phyloP scores from a whole-genome alignment of 2,329 filamentous ascomycete species.

The Aspergillus sp. region DNA sequence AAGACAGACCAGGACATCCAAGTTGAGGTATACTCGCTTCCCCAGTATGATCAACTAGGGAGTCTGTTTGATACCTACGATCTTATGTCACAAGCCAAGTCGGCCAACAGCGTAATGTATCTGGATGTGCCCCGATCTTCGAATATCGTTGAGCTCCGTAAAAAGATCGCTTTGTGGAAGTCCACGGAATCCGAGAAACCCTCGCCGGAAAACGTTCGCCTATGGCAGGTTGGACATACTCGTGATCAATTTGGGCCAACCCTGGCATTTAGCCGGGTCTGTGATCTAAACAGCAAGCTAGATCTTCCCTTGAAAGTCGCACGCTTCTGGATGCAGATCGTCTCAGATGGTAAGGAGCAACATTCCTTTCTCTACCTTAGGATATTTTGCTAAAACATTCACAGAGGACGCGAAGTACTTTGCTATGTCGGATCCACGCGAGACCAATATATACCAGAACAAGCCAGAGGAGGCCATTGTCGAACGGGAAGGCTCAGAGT shows the following conservation, averaged over 20 bases:
- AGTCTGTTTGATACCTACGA: constrained; percentile 42
- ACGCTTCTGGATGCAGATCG: constrained; percentile 36
- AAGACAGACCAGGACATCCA: constrained; percentile 21
- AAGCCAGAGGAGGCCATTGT: constrained; percentile 26
- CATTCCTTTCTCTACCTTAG: neutral
- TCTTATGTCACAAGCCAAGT: constrained; percentile 35
- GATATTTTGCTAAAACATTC: constrained; percentile 4
- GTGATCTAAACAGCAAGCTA: constrained; percentile 25
- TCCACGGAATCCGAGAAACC: constrained; percentile 19
- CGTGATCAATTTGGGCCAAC: constrained; percentile 28
- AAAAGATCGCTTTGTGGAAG: constrained; percentile 29
- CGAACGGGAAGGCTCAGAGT: constrained; percentile 21
- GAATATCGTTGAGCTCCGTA: constrained; percentile 32
- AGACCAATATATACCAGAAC: constrained; percentile 15
- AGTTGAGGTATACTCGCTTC: constrained; percentile 37
- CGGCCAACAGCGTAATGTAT: constrained; percentile 29
- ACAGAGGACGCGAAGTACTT: constrained; percentile 32
- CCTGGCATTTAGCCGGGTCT: constrained; percentile 29
- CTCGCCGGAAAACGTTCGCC: constrained; percentile 30
- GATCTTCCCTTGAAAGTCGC: constrained; percentile 20
- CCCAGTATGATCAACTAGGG: constrained; percentile 25
- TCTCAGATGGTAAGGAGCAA: constrained; percentile 28
- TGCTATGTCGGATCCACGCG: constrained; percentile 29
- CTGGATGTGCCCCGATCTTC: constrained; percentile 29
- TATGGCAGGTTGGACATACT: constrained; percentile 37